These are phyloP conservation scores for Pachyrhizus erosus DNA, from an alignment of 306 rosid species.

Conservation along the genomic window DNA sequence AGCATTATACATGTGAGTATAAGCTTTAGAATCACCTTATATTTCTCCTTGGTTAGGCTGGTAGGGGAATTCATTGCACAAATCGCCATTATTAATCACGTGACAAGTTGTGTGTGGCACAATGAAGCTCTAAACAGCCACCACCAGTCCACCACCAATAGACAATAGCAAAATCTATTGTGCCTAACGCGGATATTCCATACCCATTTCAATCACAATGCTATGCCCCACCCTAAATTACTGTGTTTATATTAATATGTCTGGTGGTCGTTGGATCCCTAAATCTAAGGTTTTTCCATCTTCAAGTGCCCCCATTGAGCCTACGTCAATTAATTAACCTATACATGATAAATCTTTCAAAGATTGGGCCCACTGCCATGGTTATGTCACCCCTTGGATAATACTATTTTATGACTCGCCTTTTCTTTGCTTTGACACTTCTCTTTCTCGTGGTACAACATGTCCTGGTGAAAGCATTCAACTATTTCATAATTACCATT, in stretches of 20 bases:
- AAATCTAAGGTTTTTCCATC: slow-evolving; percentile 15
- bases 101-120: slow-evolving; percentile 3
- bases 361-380: slow-evolving; percentile 30
- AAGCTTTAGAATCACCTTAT: background rate
- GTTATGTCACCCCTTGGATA: slow-evolving; percentile 26
- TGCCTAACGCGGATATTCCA: background rate
- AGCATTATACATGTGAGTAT: background rate
- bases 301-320: slow-evolving; percentile 8
- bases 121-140: background rate
- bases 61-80: background rate
- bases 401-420: slow-evolving; percentile 11
- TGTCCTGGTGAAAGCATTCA: slow-evolving; percentile 37
- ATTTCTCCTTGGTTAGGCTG: background rate
- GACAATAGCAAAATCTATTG: background rate
- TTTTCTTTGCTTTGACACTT: slow-evolving; percentile 22
- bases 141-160: background rate
- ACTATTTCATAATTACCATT: slow-evolving; percentile 8
- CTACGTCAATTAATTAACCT: slow-evolving; percentile 19
- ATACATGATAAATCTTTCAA: slow-evolving; percentile 30
- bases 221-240: slow-evolving; percentile 15
- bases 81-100: background rate
- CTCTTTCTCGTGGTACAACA: slow-evolving; percentile 30
- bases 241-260: slow-evolving; percentile 12
- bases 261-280: slow-evolving; percentile 40
- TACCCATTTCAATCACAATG: slow-evolving; percentile 3